Evolutionary conservation across 108 stramenopile genomes (phyloP), one percentile per base, ranked within the genome.

Genomic region (Skeletonema costatum): DNA sequence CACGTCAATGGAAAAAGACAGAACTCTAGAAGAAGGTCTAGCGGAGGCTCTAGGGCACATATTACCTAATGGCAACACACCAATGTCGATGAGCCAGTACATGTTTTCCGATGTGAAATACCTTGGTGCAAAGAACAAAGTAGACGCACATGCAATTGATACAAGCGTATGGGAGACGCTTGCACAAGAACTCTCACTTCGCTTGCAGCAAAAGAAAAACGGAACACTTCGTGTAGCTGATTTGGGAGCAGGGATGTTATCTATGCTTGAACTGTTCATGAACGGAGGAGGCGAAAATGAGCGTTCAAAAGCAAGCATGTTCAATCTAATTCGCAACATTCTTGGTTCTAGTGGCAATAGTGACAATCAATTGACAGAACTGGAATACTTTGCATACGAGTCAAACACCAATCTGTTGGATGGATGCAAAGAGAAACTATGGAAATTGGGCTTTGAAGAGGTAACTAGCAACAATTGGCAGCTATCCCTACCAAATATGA

Each of bases 381-480:
- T 93, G 21, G 82, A 82, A 32, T 96, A 96, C 69, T 75, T 74
- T 68, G 94, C 95, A 16, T 96, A 92, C 60, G 95, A 96, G 70
- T 83, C 91, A 16, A 96, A 96, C 60, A 32, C 51, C 12, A 80
- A 63, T 36, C 83, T 96, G 2, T 62, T 85, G 31, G 39, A 81
- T 29, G 70, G 60, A 25, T 88, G 89, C 79, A 74, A 80, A 36
- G 65, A 84, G 30, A 75, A 56, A 30, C 50, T 93, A 60, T 51
- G 50, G 30, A 61, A 46, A 29, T 80, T 90, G 64, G 94, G 91
- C n/a, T 93, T 93, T 64, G 44, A 68, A 35, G 76, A 83, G 53
- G 19, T 69, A 30, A n/a, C 16, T 31, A n/a, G 17, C 32, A 38
- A 61, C 41, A 29, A 66, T n/a, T 21, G 63, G 53, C 41, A 29